Evolutionary conservation across 2,329 filamentous ascomycete genomes (phyloP), one percentile per base, ranked within the genome.

Genomic region (Xylaria sp.): DNA sequence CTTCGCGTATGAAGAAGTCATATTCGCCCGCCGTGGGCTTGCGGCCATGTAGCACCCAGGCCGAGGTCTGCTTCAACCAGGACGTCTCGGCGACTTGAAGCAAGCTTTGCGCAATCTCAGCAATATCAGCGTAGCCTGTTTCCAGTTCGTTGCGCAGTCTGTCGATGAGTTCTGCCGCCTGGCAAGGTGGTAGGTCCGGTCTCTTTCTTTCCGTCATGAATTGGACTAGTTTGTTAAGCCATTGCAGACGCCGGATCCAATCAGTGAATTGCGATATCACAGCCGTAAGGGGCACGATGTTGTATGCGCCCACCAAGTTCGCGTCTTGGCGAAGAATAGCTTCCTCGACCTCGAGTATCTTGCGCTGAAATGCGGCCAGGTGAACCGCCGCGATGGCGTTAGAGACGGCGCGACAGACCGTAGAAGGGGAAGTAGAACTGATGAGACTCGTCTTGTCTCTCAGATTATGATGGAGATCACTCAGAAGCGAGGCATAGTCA

Each of bases 21-120:
- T 83, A 81, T 4, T 81, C 83, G 2, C 91, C 91, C 71, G 90
- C 87, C 11, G 81, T 82, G 0, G 93, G 92, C 59, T 96, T 76
- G 54, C 89, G 85, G 4, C 94, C 94, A 72, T 96, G 95, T 11
- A 97, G 76, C 7, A 97, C 81, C 93, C 93, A 99, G 30, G 90
- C 89, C 3, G 91, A 90, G 9, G 95, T 81, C 70, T 96, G 92
- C 72, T 91, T 90, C 70, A 97, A 78, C 94, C 94, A 99, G 7
- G 92, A 89, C 35, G 84, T 89, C 76, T 99, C 93, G 0, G 92
- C 92, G 19, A 91, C 81, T 11, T 79, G 83, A n/a, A 91, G 82
- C 42, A 97, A 77, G 60, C 87, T 84, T 63, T 85, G 76, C 0
- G 91, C 88, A 46, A 90, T 87, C 59, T 86, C 83, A 70, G 93